Percentiles rank a stretch among this genome's conserved stretches.
phyloP scores from a whole-genome alignment of 192 early-diverging fungal genomes.

The Spizellomyces punctatus region DNA sequence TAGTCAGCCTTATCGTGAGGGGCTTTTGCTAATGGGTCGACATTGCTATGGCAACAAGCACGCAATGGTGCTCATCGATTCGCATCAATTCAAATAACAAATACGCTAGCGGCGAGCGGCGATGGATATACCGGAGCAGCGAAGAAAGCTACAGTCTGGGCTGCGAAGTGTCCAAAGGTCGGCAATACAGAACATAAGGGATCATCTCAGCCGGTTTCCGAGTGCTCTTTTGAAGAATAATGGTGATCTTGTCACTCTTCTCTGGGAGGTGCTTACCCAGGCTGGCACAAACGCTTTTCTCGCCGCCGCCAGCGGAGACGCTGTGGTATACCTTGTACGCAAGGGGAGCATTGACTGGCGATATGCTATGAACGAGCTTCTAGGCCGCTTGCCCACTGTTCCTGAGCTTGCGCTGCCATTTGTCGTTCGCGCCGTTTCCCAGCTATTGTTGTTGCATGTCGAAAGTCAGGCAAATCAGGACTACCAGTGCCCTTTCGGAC shows the following conservation, averaged over 20 bases:
- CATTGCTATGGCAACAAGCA: no score
- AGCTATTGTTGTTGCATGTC: slow-evolving; percentile 25
- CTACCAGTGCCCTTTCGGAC: slow-evolving; percentile 21
- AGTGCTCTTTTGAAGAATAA: no score
- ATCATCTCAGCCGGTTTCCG: no score
- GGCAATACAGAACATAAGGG: background rate
- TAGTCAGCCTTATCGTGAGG: no score
- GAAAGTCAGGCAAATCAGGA: background rate
- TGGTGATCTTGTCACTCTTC: no score
- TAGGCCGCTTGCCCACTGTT: slow-evolving; percentile 13
- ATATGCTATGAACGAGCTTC: slow-evolving; percentile 7
- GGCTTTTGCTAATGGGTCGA: no score
- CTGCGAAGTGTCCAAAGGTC: slow-evolving; percentile 16
- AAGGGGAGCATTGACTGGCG: slow-evolving; percentile 25
- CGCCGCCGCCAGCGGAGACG: slow-evolving; percentile 11
- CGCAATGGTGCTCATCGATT: no score
- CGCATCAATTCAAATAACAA: background rate
- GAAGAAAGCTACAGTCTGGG: slow-evolving; percentile 18
- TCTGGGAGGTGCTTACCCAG: no score
- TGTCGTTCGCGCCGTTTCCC: slow-evolving; percentile 11
- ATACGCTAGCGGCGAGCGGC: background rate
- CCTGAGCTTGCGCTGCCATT: background rate
- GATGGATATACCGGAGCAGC: slow-evolving; percentile 3
- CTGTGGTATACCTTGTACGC: slow-evolving; percentile 9
- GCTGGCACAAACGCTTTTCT: slow-evolving; percentile 3